Evolutionary conservation across 116 monocot genomes (phyloP), one percentile per base, ranked within the genome.

Genomic region (Dioscorea cayenensis): DNA sequence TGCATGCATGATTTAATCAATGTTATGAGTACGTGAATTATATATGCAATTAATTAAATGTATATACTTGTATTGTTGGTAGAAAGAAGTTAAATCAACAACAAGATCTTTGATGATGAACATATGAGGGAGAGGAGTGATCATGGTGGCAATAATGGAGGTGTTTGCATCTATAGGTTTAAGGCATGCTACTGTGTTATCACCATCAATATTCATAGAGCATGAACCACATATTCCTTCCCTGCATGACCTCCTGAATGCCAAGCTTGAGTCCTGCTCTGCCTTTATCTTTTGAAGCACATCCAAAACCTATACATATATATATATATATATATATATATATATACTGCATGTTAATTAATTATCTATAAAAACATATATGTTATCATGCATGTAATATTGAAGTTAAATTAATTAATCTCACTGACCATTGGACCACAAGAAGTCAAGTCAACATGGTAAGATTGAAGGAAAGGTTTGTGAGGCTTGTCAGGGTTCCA

Each of bases 191-290:
- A 89, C 73, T 7, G 84, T 84, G 67, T 92, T 92, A 73, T 77
- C 71, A 2, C 92, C 92, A 43, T 89, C 82, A n/a, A 92, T 92
- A 84, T 86, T 86, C 92, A 92, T 84, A 5, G 92, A 80, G 73
- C 86, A 87, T n/a, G 89, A 92, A 0, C 92, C 86, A 37, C 92
- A 89, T 28, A 89, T 84, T 3, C 92, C 92, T 73, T 89, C 92
- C 18, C 89, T 67, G 76, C 92, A 93, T 14, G 89, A 93, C 62
- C 89, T 80, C 58, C 92, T 49, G 75, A 72, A 93, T 64, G 63
- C 79, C 63, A 93, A 61, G 36, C 66, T 84, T 3, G 89, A 71
- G 36, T 93, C 89, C 12, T 79, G 78, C 77, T 93, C 86, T 27
- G 76, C 68, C 65, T 93, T 93, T 32, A 93, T 93, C 83, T 80